Evolutionary conservation across 2,329 filamentous ascomycete species (phyloP).

Genomic region (Hypoxylon rubiginosum): DNA sequence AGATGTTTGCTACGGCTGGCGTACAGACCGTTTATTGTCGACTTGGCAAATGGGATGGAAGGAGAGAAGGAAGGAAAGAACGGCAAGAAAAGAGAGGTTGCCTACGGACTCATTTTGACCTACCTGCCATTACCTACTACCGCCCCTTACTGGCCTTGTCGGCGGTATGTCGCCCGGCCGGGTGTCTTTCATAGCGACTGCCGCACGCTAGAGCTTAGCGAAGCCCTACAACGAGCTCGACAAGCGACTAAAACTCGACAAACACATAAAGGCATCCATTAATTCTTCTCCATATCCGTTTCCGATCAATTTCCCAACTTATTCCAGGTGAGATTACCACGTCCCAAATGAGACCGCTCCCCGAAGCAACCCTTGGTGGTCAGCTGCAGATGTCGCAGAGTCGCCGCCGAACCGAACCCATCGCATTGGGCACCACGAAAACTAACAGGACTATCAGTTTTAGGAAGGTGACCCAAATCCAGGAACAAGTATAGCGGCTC

Average conservation of each 20-base stretch:
- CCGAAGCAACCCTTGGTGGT: constrained; percentile 24
- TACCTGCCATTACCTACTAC: constrained; percentile 4
- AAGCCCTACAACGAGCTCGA: constrained; percentile 11
- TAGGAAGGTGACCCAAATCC: constrained; percentile 20
- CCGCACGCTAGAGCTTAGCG: constrained; percentile 13
- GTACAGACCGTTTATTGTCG: constrained; percentile 44
- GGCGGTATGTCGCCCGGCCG: constrained; percentile 4
- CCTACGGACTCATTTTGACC: constrained; percentile 9
- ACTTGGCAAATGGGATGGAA: constrained; percentile 29
- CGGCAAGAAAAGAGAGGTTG: constrained; percentile 9
- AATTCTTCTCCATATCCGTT: constrained; percentile 2
- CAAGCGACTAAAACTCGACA: constrained; percentile 18
- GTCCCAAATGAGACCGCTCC: constrained; percentile 26
- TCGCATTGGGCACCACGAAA: constrained; percentile 5
- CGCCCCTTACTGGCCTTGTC: constrained; percentile 12
- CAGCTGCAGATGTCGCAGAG: constrained; percentile 5
- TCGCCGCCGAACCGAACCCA: constrained; percentile 14
- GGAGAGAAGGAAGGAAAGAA: constrained; percentile 25
- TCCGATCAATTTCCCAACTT: constrained; percentile 24
- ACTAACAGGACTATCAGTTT: constrained; percentile 24
- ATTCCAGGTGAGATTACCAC: constrained; percentile 8
- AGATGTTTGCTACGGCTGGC: constrained; percentile 47
- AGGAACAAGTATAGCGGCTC: constrained; percentile 46
- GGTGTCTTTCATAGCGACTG: constrained; percentile 17
- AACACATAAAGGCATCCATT: neutral